Evolutionary conservation across 208 protist species (phyloP).

Genomic region (Acanthamoeba lugdunensis): DNA sequence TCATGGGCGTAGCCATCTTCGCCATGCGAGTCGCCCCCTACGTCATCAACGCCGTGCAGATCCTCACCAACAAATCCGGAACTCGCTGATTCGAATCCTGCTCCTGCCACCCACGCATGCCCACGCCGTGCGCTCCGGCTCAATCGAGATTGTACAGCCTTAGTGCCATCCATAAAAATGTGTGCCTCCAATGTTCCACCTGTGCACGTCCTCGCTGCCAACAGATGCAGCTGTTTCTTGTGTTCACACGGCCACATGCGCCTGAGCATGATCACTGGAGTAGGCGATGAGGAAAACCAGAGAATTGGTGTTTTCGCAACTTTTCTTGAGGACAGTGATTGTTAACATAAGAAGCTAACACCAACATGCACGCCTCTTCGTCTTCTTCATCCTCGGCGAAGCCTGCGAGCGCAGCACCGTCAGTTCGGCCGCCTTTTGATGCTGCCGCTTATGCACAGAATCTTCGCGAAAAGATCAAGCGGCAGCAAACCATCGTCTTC

Average conservation of each 20-base stretch:
- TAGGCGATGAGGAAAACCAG: neutral
- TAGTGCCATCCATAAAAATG: neutral
- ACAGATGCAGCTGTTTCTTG: too few species aligned
- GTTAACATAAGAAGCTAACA: neutral
- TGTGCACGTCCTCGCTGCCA: too few species aligned
- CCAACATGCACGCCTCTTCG: neutral
- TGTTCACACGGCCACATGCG: too few species aligned
- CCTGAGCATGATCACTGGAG: neutral
- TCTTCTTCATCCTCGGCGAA: neutral
- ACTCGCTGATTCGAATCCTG: neutral
- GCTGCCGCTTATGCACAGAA: neutral
- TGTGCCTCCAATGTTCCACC: neutral
- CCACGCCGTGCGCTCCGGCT: neutral
- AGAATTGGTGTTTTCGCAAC: neutral
- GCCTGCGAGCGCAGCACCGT: neutral
- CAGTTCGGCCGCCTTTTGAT: slow-evolving; percentile 18
- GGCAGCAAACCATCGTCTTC: slow-evolving; percentile 1
- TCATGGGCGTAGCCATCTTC: neutral
- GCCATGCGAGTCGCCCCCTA: slow-evolving; percentile 44
- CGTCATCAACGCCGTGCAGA: slow-evolving; percentile 48
- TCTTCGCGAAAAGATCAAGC: slow-evolving; percentile 33
- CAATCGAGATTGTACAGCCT: slow-evolving; percentile 4
- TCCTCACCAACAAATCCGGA: neutral
- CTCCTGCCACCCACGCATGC: neutral
- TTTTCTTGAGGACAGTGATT: neutral